Evolutionary conservation across 768 basidiomycete species (phyloP).

Genomic region (Rhodotorula babjevae): DNA sequence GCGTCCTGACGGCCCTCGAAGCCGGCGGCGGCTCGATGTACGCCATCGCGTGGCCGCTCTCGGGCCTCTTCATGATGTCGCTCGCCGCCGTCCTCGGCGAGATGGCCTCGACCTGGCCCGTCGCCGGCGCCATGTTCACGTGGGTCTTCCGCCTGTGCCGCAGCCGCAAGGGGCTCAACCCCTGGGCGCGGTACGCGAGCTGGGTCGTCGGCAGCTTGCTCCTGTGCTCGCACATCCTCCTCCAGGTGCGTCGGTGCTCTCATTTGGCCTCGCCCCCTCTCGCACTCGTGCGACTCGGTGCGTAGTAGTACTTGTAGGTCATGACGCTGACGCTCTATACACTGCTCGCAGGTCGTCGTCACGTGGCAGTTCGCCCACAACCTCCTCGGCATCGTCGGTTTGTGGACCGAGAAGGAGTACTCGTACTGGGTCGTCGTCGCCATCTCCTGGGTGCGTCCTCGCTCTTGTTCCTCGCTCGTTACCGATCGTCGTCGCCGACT

Average conservation of each 20-base stretch:
- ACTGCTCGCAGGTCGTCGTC: slow-evolving; percentile 28
- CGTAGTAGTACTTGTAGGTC: neutral
- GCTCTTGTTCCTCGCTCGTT: neutral
- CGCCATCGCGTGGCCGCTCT: slow-evolving; percentile 42
- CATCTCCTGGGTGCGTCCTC: slow-evolving; percentile 32
- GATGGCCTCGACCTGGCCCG: slow-evolving; percentile 41
- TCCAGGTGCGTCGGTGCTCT: slow-evolving; percentile 18
- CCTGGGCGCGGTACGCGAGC: slow-evolving; percentile 38
- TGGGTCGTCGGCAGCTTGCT: slow-evolving; percentile 41
- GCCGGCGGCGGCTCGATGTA: slow-evolving; percentile 41
- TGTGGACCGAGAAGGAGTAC: slow-evolving; percentile 27
- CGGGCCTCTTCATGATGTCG: slow-evolving; percentile 41
- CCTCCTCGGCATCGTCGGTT: slow-evolving; percentile 33
- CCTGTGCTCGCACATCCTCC: slow-evolving; percentile 39
- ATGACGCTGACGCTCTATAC: neutral
- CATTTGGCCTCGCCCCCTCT: neutral
- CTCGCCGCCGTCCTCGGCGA: slow-evolving; percentile 42
- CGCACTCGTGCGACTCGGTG: neutral
- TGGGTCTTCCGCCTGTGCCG: slow-evolving; percentile 43
- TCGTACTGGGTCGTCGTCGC: slow-evolving; percentile 35
- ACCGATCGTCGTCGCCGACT: neutral
- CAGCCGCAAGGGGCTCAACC: slow-evolving; percentile 18
- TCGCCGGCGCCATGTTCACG: slow-evolving; percentile 42
- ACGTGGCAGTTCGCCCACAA: slow-evolving; percentile 41
- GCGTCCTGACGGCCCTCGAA: slow-evolving; percentile 38